Evolutionary conservation across 169 alveolate species (phyloP).

Genomic region (Plasmodium gonderi): DNA sequence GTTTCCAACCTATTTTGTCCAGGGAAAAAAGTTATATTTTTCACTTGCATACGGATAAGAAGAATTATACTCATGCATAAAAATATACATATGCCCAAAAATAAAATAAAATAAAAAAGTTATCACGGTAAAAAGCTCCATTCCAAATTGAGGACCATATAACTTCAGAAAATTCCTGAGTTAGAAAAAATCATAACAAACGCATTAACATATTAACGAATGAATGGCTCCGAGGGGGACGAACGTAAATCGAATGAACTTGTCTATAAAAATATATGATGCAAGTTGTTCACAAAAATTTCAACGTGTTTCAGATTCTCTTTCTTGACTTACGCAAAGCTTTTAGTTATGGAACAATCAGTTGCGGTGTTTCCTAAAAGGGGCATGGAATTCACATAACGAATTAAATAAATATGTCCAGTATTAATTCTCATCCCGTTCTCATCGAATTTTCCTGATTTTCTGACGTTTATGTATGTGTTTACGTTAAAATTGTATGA

Average conservation of each 20-base stretch:
- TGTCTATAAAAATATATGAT: not conserved
- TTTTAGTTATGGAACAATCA: constrained; percentile 60
- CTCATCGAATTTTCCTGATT: constrained; percentile 19
- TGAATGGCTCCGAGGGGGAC: not conserved
- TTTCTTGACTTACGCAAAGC: constrained; percentile 10
- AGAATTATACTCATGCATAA: not conserved
- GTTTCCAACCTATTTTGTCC: constrained; percentile 25
- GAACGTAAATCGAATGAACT: not conserved
- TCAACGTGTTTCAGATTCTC: not conserved
- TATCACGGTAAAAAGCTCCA: constrained; percentile 48
- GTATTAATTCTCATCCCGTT: not conserved
- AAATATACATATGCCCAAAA: not conserved
- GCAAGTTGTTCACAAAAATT: not conserved
- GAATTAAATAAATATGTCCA: constrained; percentile 54
- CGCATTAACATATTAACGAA: not conserved
- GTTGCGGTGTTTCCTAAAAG: constrained; percentile 21
- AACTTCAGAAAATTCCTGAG: constrained; percentile 38
- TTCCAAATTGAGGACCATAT: constrained; percentile 70
- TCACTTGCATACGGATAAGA: not conserved
- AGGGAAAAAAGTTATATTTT: not conserved
- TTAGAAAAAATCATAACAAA: not conserved
- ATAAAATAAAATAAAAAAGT: not conserved
- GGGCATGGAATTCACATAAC: constrained; percentile 76
- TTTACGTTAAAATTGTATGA: constrained; percentile 46
- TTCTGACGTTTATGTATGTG: constrained; percentile 33